A percentile compares a stretch with the other conserved stretches of the same genome.
Conservation (phyloP, 352 stramenopile species). For the Phytophthora colocasiae region DNA sequence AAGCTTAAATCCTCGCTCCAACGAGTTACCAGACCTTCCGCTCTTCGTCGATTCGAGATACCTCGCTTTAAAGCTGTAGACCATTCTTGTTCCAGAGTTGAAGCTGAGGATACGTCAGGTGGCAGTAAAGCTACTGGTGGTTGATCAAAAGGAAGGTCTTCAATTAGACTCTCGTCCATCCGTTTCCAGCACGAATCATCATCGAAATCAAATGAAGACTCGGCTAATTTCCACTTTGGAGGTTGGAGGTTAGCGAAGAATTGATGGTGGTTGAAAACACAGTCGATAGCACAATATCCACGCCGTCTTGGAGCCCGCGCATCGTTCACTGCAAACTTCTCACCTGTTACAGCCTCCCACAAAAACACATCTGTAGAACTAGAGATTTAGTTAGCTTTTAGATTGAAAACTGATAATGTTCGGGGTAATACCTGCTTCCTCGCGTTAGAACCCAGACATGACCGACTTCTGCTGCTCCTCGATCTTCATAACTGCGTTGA, state of each 20-base stretch:
- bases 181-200: slow-evolving; percentile 69
- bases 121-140: slow-evolving; percentile 33
- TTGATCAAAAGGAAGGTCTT: slow-evolving; percentile 47
- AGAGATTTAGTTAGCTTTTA: not conserved
- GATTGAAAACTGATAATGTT: not conserved
- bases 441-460: slow-evolving; percentile 87
- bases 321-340: slow-evolving; percentile 52
- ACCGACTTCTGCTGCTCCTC: slow-evolving; percentile 43
- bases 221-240: slow-evolving; percentile 46
- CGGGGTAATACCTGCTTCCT: slow-evolving; percentile 29
- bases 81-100: slow-evolving; percentile 63
- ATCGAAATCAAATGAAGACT: slow-evolving; percentile 66
- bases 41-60: slow-evolving; percentile 53
- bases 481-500: slow-evolving; percentile 24
- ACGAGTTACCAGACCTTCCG: slow-evolving; percentile 58
- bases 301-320: slow-evolving; percentile 21
- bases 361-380: slow-evolving; percentile 46
- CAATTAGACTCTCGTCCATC: slow-evolving; percentile 60
- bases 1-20: slow-evolving; percentile 86
- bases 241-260: slow-evolving; percentile 86
- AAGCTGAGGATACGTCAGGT: slow-evolving; percentile 38
- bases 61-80: slow-evolving; percentile 39
- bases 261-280: slow-evolving; percentile 76
- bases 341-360: slow-evolving; percentile 80
- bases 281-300: slow-evolving; percentile 80